Evolutionary conservation across 1,139 yeast genomes (phyloP).

Genomic region (Casaregolazyma suthepensis): DNA sequence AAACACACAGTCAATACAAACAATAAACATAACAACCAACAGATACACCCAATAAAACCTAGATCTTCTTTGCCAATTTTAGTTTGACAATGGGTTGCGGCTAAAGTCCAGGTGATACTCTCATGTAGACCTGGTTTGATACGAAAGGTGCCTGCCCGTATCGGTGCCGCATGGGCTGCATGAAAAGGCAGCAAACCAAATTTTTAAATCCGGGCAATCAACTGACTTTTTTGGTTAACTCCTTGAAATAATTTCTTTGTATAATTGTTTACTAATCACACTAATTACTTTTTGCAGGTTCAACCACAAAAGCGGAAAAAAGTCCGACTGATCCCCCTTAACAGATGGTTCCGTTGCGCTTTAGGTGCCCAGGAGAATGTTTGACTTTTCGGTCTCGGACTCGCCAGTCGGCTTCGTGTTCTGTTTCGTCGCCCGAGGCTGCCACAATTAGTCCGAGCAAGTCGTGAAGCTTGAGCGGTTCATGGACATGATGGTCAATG

Average conservation of each 20-base stretch:
- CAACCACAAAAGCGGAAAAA: background rate
- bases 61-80: background rate
- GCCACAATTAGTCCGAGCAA: slow-evolving; percentile 19
- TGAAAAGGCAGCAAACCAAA: background rate
- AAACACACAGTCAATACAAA: too few relatives aligned
- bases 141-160: background rate
- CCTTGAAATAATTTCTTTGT: background rate
- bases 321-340: background rate
- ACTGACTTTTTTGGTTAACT: background rate
- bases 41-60: background rate
- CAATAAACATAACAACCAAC: background rate
- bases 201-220: background rate
- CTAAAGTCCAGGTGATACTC: background rate
- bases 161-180: background rate
- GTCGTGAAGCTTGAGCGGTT: slow-evolving; percentile 12
- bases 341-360: slow-evolving; percentile 6
- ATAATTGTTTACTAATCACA: background rate
- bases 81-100: background rate
- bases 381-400: background rate
- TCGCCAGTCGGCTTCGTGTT: slow-evolving; percentile 27
- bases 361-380: slow-evolving; percentile 3
- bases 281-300: background rate
- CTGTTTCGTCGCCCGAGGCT: slow-evolving; percentile 24
- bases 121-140: background rate
- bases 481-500: background rate